These are phyloP conservation scores for Globisporangium irregulare DNA, from an alignment of 352 stramenopile genomes.

Conservation along the genomic window DNA sequence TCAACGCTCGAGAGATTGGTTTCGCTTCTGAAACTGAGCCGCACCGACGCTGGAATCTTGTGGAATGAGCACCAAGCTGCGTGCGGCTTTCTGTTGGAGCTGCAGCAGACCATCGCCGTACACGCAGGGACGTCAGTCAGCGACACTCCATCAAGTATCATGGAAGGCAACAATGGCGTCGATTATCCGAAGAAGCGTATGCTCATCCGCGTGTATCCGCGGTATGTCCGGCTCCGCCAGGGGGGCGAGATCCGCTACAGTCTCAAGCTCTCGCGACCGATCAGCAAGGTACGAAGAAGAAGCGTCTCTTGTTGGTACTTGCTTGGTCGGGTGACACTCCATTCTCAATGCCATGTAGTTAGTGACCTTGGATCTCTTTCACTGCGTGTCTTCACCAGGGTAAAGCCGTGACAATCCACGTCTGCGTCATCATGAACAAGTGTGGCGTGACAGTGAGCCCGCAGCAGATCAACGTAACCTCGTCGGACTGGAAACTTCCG, in stretches of 20 bases:
- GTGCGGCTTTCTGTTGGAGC: background rate
- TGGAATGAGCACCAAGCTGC: background rate
- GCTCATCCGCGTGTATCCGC: conserved; percentile 50
- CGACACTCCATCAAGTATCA: background rate
- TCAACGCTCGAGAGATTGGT: background rate
- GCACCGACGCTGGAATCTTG: background rate
- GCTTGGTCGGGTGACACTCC: background rate
- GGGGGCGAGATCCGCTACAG: conserved; percentile 62
- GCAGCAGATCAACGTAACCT: conserved; percentile 47
- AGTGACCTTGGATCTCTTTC: background rate
- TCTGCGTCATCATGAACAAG: conserved; percentile 65
- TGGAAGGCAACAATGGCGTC: conserved; percentile 6
- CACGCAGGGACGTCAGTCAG: background rate
- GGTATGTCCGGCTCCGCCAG: conserved; percentile 61
- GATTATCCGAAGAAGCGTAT: conserved; percentile 33
- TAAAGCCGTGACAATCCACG: conserved; percentile 58
- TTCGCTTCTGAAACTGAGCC: background rate
- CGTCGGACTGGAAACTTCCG: conserved; percentile 47
- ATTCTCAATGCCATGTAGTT: background rate
- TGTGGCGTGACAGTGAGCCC: conserved; percentile 46
- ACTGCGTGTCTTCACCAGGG: conserved; percentile 16
- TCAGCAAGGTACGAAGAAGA: conserved; percentile 34
- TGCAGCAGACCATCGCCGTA: background rate
- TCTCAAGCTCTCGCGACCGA: conserved; percentile 47
- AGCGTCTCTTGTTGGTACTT: background rate